Conservation (phyloP, 129 eudicot species). For the Artemisia annua region DNA sequence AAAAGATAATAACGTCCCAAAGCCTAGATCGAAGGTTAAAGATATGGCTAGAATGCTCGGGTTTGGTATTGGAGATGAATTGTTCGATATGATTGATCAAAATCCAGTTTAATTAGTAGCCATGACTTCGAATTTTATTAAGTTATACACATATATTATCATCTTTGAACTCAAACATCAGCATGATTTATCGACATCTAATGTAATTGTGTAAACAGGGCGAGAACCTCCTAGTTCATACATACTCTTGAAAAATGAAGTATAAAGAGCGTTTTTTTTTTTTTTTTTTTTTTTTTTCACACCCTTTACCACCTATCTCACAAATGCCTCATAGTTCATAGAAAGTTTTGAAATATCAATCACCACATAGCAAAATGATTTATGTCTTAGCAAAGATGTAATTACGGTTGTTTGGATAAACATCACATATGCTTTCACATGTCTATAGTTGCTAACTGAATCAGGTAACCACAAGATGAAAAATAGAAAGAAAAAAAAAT, state of each 20-base stretch:
- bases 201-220: not conserved
- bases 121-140: conserved; percentile 10
- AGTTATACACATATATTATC: not conserved
- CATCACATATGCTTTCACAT: no score
- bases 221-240: not conserved
- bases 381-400: no score
- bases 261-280: no score
- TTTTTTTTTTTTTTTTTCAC: not conserved
- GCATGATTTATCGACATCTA: not conserved
- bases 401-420: no score
- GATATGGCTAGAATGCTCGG: conserved; percentile 99
- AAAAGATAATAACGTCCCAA: conserved; percentile 67
- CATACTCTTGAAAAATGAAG: not conserved
- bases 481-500: no score
- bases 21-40: conserved; percentile 72
- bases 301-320: no score
- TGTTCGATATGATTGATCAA: conserved; percentile 74
- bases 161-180: not conserved
- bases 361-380: not conserved
- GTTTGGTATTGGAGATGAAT: conserved; percentile 89
- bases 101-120: conserved; percentile 20
- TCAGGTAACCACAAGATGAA: no score
- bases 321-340: not conserved
- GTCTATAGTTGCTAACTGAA: no score
- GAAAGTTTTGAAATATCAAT: not conserved